Percentiles rank a stretch among this genome's conserved stretches.
Conservation (phyloP, 2,329 filamentous ascomycete species). For the Calonectria naviculata region DNA sequence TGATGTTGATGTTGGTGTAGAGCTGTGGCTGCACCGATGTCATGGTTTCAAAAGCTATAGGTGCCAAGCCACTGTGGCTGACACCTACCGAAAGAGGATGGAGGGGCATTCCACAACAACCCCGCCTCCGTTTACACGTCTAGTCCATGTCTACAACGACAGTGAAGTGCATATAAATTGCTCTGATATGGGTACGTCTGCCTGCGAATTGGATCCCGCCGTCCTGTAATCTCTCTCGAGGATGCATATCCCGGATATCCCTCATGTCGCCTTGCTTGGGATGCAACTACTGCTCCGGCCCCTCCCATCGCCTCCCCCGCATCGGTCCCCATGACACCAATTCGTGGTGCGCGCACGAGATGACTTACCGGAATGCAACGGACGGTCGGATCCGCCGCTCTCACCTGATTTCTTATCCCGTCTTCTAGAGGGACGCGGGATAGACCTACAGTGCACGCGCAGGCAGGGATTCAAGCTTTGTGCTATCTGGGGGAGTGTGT, state of each 20-base stretch:
- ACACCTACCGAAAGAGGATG: conserved; percentile 8
- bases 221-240: background rate
- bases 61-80: conserved; percentile 22
- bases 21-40: conserved; percentile 12
- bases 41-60: conserved; percentile 9
- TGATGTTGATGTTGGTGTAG: conserved; percentile 9
- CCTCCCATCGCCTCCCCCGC: conserved; percentile 10
- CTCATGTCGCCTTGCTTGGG: background rate
- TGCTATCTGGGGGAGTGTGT: background rate
- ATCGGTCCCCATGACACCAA: conserved; percentile 10
- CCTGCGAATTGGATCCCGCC: background rate
- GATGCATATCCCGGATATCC: conserved; percentile 4
- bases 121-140: background rate
- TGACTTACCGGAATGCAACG: conserved; percentile 16
- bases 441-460: background rate
- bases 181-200: background rate
- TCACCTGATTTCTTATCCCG: conserved; percentile 4
- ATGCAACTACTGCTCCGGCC: background rate
- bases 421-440: background rate
- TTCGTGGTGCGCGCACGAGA: conserved; percentile 19
- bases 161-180: background rate
- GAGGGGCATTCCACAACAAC: conserved; percentile 10
- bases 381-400: conserved; percentile 10
- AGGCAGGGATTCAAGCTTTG: background rate
- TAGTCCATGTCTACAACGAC: background rate